These are phyloP conservation scores for Neurospora intermedia DNA, from an alignment of 495 filamentous ascomycete species.

Conservation along the genomic window DNA sequence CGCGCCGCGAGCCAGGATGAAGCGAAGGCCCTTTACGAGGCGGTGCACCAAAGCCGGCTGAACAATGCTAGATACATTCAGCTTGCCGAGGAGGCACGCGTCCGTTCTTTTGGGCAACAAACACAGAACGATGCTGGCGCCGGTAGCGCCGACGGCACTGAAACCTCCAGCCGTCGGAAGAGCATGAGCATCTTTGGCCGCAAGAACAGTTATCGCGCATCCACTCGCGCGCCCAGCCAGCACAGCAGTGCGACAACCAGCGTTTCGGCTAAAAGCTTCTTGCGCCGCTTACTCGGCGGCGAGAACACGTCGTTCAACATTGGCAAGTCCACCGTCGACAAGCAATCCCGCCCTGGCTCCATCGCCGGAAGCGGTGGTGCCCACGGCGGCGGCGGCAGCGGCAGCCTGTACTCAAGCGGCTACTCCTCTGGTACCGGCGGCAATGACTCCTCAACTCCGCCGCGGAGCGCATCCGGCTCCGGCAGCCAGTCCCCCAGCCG, in stretches of 20 bases:
- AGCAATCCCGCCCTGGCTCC: slow-evolving; percentile 34
- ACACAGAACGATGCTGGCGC: slow-evolving; percentile 16
- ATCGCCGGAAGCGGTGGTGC: slow-evolving; percentile 29
- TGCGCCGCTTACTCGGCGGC: slow-evolving; percentile 43
- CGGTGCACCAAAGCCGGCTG: slow-evolving; percentile 73
- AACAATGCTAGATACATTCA: slow-evolving; percentile 84
- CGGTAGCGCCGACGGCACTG: slow-evolving; percentile 27
- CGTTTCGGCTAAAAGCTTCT: slow-evolving; percentile 65
- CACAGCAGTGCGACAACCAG: slow-evolving; percentile 39
- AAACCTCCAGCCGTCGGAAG: slow-evolving; percentile 24
- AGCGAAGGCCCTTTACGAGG: slow-evolving; percentile 66
- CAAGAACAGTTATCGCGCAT: slow-evolving; percentile 47
- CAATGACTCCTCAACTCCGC: slow-evolving; percentile 38
- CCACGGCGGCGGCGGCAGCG: slow-evolving; percentile 41
- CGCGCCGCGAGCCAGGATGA: slow-evolving; percentile 69
- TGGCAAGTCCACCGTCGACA: slow-evolving; percentile 43
- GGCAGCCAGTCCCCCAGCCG: slow-evolving; percentile 31
- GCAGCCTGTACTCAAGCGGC: slow-evolving; percentile 51
- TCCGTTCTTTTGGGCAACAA: slow-evolving; percentile 38
- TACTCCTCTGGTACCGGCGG: slow-evolving; percentile 35
- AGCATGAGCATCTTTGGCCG: slow-evolving; percentile 49
- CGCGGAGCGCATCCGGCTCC: slow-evolving; percentile 40
- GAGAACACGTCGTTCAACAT: slow-evolving; percentile 67
- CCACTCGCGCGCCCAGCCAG: slow-evolving; percentile 38
- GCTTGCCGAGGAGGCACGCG: slow-evolving; percentile 51